These are phyloP conservation scores for Mycosphaerelloides madeirae DNA, from an alignment of 2,329 filamentous ascomycete species.

Conservation along the genomic window DNA sequence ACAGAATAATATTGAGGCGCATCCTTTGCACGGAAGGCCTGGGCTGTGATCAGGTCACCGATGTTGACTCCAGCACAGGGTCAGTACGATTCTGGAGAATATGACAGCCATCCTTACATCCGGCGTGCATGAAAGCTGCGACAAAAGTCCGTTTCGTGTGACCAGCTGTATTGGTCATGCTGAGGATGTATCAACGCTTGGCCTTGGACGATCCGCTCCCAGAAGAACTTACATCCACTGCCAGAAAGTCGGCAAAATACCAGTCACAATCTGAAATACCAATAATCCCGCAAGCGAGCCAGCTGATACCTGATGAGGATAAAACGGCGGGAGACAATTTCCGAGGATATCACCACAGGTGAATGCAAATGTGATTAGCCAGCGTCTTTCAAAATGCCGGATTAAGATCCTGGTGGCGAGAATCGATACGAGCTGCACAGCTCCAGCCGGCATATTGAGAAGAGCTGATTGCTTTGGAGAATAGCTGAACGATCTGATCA, in stretches of 20 bases:
- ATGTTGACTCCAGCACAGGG: not conserved
- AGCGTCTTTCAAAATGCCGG: constrained; percentile 20
- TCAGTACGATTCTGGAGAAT: too few species aligned
- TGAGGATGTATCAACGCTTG: too few species aligned
- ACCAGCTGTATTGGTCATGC: constrained; percentile 55
- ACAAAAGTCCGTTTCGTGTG: constrained; percentile 57
- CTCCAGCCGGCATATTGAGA: constrained; percentile 55
- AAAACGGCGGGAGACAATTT: constrained; percentile 25
- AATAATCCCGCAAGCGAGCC: constrained; percentile 40
- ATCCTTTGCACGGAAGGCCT: constrained; percentile 35
- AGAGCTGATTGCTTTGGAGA: constrained; percentile 23
- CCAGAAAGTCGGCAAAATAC: constrained; percentile 33
- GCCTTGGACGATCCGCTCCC: too few species aligned
- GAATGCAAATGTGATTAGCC: constrained; percentile 17
- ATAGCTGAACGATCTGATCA: constrained; percentile 27
- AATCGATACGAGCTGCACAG: constrained; percentile 40
- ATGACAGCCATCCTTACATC: constrained; percentile 11
- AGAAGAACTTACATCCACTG: constrained; percentile 22
- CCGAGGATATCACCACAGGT: constrained; percentile 23
- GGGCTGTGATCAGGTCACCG: constrained; percentile 39
- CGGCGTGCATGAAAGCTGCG: constrained; percentile 50
- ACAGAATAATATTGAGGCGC: constrained; percentile 38
- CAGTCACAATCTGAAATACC: constrained; percentile 35
- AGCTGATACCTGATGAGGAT: constrained; percentile 35
- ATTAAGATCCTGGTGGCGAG: constrained; percentile 20